Base-by-base conservation (phyloP, 2,329 filamentous ascomycete species). In the Trichoderma koningiopsis region DNA sequence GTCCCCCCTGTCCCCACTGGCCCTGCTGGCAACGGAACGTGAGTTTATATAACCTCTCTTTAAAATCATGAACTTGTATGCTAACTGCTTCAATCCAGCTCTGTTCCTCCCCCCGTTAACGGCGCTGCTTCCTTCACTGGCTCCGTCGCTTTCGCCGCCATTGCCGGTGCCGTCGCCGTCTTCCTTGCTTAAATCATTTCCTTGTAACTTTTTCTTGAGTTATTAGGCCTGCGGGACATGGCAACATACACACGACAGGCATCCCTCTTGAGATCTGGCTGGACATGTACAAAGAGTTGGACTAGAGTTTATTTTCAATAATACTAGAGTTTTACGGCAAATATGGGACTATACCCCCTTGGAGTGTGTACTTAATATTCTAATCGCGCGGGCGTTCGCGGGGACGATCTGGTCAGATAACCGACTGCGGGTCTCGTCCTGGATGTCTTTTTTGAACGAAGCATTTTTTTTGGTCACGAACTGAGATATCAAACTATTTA, bases 91-190 rank as follows among this genome's bases (percentile, higher is more conserved):
- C 2, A 24, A 52, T 33, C 19, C 3, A 64, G 53, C 27, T 19
- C n/a, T 69, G 71, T 74, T 72, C 75, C 78, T 72, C 77, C 80
- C 71, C 75, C 77, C 72, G 80, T 84, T 74, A 85, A 83, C 72
- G 87, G 84, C 77, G 87, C 86, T 73, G 81, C 82, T 75, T 81
- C 83, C 76, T 77, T 88, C 75, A 81, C 82, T 72, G 85, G 83
- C 82, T 87, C 86, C 71, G 83, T 82, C 76, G 71, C 84, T 76
- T 79, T 87, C 76, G 87, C 86, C 78, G 86, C 83, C 73, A 82
- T 80, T 60, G 86, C 84, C 79, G 86, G 85, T 81, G 77, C 86
- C 68, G 83, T 81, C 71, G 86, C 85, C 77, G 79, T 86, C 76
- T 75, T 84, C 81, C 79, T 89, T 76, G 84, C 83, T 78, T 88